These are phyloP conservation scores for Lactarius psammicola DNA, from an alignment of 768 basidiomycete genomes.

Conservation along the genomic window DNA sequence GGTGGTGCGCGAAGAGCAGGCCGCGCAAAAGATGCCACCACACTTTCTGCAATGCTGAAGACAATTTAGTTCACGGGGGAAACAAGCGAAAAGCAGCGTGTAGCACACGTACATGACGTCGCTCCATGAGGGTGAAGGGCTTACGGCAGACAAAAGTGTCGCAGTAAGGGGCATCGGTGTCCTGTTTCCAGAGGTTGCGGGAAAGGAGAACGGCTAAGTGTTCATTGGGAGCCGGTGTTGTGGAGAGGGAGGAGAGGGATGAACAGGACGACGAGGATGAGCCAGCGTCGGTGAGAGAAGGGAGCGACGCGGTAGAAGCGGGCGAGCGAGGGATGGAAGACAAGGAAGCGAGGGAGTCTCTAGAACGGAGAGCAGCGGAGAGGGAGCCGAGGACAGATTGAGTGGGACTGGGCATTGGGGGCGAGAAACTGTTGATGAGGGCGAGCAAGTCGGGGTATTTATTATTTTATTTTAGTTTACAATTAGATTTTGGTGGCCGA, in stretches of 20 bases:
- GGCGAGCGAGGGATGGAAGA: slow-evolving; percentile 24
- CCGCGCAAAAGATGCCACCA: slow-evolving; percentile 70
- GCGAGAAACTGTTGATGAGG: slow-evolving; percentile 14
- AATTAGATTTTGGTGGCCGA: background rate
- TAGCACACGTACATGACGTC: slow-evolving; percentile 61
- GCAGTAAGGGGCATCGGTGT: slow-evolving; percentile 58
- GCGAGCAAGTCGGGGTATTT: slow-evolving; percentile 10
- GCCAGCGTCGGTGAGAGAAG: slow-evolving; percentile 30
- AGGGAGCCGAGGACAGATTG: slow-evolving; percentile 23
- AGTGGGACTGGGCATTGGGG: slow-evolving; percentile 3
- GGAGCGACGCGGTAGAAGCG: slow-evolving; percentile 29
- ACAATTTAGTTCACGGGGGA: slow-evolving; percentile 1
- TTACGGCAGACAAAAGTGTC: slow-evolving; percentile 72
- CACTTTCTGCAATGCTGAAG: slow-evolving; percentile 81
- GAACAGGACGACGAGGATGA: slow-evolving; percentile 32
- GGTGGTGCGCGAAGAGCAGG: slow-evolving; percentile 59
- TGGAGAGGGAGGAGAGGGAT: slow-evolving; percentile 22
- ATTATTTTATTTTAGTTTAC: slow-evolving; percentile 3
- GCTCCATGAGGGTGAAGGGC: slow-evolving; percentile 65
- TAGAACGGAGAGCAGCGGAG: slow-evolving; percentile 20
- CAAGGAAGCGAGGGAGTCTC: slow-evolving; percentile 25
- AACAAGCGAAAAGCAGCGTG: slow-evolving; percentile 6
- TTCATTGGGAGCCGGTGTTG: slow-evolving; percentile 48
- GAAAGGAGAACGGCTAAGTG: slow-evolving; percentile 76
- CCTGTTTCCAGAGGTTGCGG: slow-evolving; percentile 74